These are phyloP conservation scores for Dendryphion nanum DNA, from an alignment of 2,329 filamentous ascomycete species.

Conservation along the genomic window DNA sequence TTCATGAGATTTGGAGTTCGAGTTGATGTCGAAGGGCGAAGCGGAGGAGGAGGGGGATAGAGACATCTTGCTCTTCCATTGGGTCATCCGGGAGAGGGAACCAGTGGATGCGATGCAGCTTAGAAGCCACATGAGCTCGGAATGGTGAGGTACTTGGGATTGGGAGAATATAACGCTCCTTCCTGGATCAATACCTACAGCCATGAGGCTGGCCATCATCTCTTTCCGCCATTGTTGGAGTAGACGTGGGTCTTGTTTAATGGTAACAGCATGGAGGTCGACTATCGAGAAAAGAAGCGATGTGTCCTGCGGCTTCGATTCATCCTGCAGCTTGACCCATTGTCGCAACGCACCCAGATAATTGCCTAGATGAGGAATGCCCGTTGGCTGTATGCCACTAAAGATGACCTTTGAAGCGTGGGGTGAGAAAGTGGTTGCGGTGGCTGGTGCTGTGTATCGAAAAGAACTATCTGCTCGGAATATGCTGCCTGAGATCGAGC, in stretches of 20 bases:
- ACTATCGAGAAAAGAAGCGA: slow-evolving; percentile 83
- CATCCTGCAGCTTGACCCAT: slow-evolving; percentile 80
- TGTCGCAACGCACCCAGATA: slow-evolving; percentile 85
- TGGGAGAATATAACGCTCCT: slow-evolving; percentile 80
- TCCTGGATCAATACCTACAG: slow-evolving; percentile 78
- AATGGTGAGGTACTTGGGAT: slow-evolving; percentile 72
- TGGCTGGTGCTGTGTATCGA: neutral
- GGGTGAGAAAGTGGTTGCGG: neutral
- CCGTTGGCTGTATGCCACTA: slow-evolving; percentile 96
- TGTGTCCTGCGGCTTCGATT: slow-evolving; percentile 52
- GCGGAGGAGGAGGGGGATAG: slow-evolving; percentile 62
- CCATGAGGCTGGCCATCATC: slow-evolving; percentile 75
- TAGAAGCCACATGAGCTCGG: slow-evolving; percentile 95
- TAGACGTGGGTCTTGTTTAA: slow-evolving; percentile 59
- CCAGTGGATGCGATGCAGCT: slow-evolving; percentile 89
- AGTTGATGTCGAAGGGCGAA: slow-evolving; percentile 53
- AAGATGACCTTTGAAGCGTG: slow-evolving; percentile 57
- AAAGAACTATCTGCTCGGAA: no score
- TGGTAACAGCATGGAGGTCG: slow-evolving; percentile 89
- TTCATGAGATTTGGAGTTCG: slow-evolving; percentile 45
- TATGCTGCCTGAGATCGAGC: no score
- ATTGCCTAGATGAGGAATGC: slow-evolving; percentile 90
- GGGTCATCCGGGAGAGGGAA: slow-evolving; percentile 96
- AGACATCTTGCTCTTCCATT: slow-evolving; percentile 67
- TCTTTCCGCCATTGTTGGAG: slow-evolving; percentile 68